Evolutionary conservation across 129 eudicot species (phyloP), one percentile per base, ranked within the genome.

Genomic region (Glebionis coronaria): DNA sequence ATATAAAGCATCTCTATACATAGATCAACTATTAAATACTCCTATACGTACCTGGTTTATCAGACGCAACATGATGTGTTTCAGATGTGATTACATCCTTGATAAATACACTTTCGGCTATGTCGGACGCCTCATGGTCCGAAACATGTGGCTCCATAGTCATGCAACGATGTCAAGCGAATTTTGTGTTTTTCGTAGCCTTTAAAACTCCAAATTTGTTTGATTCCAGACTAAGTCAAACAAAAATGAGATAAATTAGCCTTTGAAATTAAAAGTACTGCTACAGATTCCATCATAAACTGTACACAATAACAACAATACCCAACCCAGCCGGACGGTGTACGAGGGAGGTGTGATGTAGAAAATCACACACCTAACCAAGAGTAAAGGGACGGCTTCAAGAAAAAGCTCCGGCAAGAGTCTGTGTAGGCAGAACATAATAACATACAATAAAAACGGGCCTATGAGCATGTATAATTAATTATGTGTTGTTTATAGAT

Each of bases 101-200:
- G 54, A 12, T 60, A 12, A 77, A 68, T 16, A 67, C 73, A 72
- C 50, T 76, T 62, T 74, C 82, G 16, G 75, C 72, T 55, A 64
- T 71, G 60, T 71, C 42, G 8, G 63, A 73, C 45, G 62, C 78
- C 51, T 67, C 68, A 45, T 46, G 75, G 49, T 54, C 75, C 4
- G 85, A 56, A 60, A 79, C 83, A 70, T 80, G 82, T 27, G 77
- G 71, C 74, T 82, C 95, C 88, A 82, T 84, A 70, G 73, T 73
- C 75, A 76, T 54, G 46, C 67, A 73, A 68, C 69, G 15, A 47
- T 81, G 76, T 81, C 76, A 66, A 61, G 65, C 25, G 52, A 66
- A 44, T 47, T 21, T 65, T 38, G 29, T 29, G 31, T 38, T 3
- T 45, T 67, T 62, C 85, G 79, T 81, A 55, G 31, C 49, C 60